Base-by-base conservation (phyloP, 768 basidiomycete genomes). In the Tricholoma saponaceum region DNA sequence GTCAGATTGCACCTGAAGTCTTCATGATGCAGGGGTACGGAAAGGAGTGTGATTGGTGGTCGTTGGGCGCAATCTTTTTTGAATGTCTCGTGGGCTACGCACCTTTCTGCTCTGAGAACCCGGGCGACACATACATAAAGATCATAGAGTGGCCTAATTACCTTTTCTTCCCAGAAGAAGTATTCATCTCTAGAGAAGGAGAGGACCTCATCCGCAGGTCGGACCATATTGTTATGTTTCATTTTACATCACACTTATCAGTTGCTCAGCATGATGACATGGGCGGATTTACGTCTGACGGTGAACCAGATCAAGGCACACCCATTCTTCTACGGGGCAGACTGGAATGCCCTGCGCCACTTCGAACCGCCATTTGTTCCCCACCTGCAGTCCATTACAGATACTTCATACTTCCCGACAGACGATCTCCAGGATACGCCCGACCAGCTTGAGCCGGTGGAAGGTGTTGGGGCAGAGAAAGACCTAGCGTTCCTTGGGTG, bases 11-110 rank as follows among this genome's bases (percentile, higher is more conserved):
- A 0, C 95, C 95, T 3, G 95, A 98, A 67, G 96, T 98, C 64
- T 98, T 99, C 80, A 74, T 94, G 70, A 89, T 96, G 77, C 90
- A 96, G 68, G 96, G 96, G 4, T 99, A 99, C 65, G 94, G 95
- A 49, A 95, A 96, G 72, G 96, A 98, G 73, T 98, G 96, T 69
- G 96, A 99, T 73, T 99, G 96, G 96, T 99, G 96, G 96, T 98
- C 96, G 35, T 76, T 99, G 55, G 96, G 96, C 12, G 95, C 96
- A 5, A 98, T 99, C 71, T 97, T 95, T 86, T 99, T 95, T 69
- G 96, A 99, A 73, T 98, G 96, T 73, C 79, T 99, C 33, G 94
- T 98, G 61, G 96, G 96, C 59, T 98, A 95, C 70, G 95, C 96
- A 14, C 96, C 95, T 5, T 98, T 98, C 82, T 99, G 96, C 74